Evolutionary conservation across 2,329 filamentous ascomycete species (phyloP).

Genomic region (Diplodia scrobiculata): DNA sequence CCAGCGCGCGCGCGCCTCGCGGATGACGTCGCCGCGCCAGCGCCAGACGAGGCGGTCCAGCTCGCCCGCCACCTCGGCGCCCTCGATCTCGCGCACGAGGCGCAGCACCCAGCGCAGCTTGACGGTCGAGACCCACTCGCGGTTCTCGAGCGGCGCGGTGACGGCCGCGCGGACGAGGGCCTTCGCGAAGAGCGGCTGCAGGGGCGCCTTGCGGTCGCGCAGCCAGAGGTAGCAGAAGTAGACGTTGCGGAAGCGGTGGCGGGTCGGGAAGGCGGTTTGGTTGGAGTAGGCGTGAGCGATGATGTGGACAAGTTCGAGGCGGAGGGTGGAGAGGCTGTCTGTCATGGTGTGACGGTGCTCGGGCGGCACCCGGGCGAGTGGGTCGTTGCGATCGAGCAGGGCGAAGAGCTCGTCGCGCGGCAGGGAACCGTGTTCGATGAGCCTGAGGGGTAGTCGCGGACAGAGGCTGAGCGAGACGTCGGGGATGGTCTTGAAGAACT

Average conservation of each 20-base stretch:
- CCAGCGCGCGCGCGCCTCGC: conserved; percentile 18
- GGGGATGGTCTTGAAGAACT: conserved; percentile 13
- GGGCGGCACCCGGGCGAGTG: not conserved
- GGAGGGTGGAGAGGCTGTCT: not conserved
- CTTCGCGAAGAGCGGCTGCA: conserved; percentile 20
- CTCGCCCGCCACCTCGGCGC: not conserved
- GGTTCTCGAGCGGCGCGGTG: conserved; percentile 16
- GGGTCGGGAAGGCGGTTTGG: not conserved
- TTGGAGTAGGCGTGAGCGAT: conserved; percentile 21
- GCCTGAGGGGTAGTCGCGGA: conserved; percentile 14
- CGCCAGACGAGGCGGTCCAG: conserved; percentile 4
- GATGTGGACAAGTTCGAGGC: conserved; percentile 21
- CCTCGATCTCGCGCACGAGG: conserved; percentile 18
- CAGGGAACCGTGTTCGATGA: conserved; percentile 18
- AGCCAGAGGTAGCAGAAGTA: conserved; percentile 26
- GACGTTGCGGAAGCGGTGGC: conserved; percentile 27
- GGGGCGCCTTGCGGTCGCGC: not conserved
- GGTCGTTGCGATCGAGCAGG: conserved; percentile 4
- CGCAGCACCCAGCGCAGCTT: conserved; percentile 17
- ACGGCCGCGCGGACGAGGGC: conserved; percentile 26
- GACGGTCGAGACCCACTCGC: conserved; percentile 14
- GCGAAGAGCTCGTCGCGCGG: conserved; percentile 20
- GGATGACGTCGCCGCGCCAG: conserved; percentile 26
- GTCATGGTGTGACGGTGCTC: not conserved
- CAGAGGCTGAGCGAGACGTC: conserved; percentile 16